Evolutionary conservation across 805 yeast species (phyloP), one percentile per base, ranked within the genome.

Genomic region (Kregervanrija fluxuum): DNA sequence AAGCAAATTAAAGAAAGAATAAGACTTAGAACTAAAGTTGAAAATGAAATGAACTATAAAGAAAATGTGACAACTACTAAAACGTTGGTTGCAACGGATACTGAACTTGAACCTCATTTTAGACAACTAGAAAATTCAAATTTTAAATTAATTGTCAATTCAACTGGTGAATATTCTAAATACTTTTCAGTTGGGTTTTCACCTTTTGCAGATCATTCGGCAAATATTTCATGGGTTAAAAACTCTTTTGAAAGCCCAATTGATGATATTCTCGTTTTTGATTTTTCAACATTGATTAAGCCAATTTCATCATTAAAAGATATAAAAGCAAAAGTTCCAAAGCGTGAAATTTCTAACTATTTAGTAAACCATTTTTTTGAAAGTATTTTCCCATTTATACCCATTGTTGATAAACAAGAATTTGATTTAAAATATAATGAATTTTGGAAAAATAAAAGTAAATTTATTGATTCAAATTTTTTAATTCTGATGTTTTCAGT

Each of bases 101-200:
- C 44, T 2, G 59, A 55, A 40, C 42, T 53, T 5, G 40, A 44
- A 41, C 56, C 55, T 10, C 42, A 38, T 11, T 35, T 50, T 8
- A 39, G 51, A 13, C 28, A 42, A 11, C n/a, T n/a, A 13, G 57
- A 54, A 30, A 46, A 49, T 31, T 40, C 38, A n/a, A 54, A 55
- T 35, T 54, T 53, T 42, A 54, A 54, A 11, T 40, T 55, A 30
- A 45, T 55, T 22, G 44, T 49, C 10, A 53, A 45, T 34, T 47
- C 55, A 4, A 53, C 54, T 8, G 59, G 59, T 10, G 56, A 52
- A 37, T 53, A 52, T 30, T 53, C 56, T 3, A 55, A 50, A 22
- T 55, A 52, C 36, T 55, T 51, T 28, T 54, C 60, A 1, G 41
- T 48, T 11, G 38, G 47, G 11, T 45, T 53, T 30, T 55, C 53